These are phyloP conservation scores for Paramarasmius palmivorus DNA, from an alignment of 1,284 basidiomycete genomes.

Conservation along the genomic window DNA sequence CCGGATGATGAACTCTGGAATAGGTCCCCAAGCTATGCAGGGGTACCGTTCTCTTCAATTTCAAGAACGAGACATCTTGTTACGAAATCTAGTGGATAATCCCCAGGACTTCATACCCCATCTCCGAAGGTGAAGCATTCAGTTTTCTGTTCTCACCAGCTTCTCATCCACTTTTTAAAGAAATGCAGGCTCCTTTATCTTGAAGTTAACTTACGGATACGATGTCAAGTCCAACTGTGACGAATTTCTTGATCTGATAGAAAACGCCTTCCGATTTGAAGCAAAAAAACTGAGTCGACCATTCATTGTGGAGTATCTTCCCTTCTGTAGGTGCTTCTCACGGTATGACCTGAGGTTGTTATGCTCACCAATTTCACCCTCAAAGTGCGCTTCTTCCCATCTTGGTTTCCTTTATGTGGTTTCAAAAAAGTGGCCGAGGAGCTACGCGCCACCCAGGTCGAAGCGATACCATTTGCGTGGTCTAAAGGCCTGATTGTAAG, in stretches of 20 bases:
- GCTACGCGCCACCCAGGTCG: slow-evolving; percentile 21
- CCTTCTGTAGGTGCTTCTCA: slow-evolving; percentile 6
- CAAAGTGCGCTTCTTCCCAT: slow-evolving; percentile 42
- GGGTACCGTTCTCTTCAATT: slow-evolving; percentile 29
- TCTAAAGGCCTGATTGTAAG: slow-evolving; percentile 33
- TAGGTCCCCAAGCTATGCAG: slow-evolving; percentile 31
- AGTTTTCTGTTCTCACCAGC: no score
- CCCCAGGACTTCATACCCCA: slow-evolving; percentile 30
- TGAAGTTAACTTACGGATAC: slow-evolving; percentile 40
- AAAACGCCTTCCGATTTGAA: slow-evolving; percentile 22
- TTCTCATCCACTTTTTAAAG: slow-evolving; percentile 15
- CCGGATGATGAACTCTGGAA: slow-evolving; percentile 30
- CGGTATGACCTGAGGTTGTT: background rate
- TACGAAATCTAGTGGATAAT: slow-evolving; percentile 26
- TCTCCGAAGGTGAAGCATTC: slow-evolving; percentile 35
- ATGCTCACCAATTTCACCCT: background rate
- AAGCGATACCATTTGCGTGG: slow-evolving; percentile 31
- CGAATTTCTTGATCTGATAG: slow-evolving; percentile 30
- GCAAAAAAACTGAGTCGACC: slow-evolving; percentile 21
- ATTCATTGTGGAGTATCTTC: slow-evolving; percentile 24
- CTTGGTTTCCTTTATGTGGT: slow-evolving; percentile 40
- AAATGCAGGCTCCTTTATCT: slow-evolving; percentile 32
- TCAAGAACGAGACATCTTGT: slow-evolving; percentile 25
- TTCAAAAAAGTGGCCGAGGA: slow-evolving; percentile 32
- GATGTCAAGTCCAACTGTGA: slow-evolving; percentile 32